A percentile compares a stretch with the other conserved stretches of the same genome.
phyloP scores from a whole-genome alignment of 345 rosid species.

The Triadica sebifera region DNA sequence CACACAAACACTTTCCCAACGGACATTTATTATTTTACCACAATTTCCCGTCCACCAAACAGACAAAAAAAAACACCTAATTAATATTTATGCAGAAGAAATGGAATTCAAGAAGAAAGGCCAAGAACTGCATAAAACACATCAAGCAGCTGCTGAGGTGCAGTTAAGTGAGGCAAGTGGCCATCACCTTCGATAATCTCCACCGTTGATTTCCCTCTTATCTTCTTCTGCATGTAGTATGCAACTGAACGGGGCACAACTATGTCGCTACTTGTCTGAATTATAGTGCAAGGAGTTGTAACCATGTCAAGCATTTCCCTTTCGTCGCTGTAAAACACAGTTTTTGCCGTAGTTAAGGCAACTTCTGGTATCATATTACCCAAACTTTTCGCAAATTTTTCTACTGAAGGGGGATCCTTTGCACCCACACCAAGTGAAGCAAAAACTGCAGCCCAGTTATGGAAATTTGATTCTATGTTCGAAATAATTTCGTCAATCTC shows the following conservation, averaged over 20 bases:
- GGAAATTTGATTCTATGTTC: constrained; percentile 46
- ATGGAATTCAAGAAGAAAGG: constrained; percentile 5
- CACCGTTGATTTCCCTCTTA: constrained; percentile 52
- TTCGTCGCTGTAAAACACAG: constrained; percentile 56
- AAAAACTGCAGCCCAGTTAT: constrained; percentile 49
- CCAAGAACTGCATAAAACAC: constrained; percentile 44
- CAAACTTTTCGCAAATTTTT: constrained; percentile 34
- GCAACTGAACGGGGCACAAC: constrained; percentile 57
- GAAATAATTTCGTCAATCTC: constrained; percentile 42
- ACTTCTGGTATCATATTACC: constrained; percentile 53
- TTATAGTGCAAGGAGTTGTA: constrained; percentile 49
- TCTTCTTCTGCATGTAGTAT: constrained; percentile 59
- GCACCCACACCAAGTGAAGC: constrained; percentile 42
- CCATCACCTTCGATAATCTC: constrained; percentile 51
- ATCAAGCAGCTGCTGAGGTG: constrained; percentile 45
- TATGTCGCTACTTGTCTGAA: constrained; percentile 49
- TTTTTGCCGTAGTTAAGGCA: constrained; percentile 55
- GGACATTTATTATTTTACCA: constrained; percentile 8
- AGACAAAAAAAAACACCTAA: too few relatives aligned
- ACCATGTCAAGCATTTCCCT: constrained; percentile 50
- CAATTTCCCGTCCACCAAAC: background rate
- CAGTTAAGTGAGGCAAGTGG: constrained; percentile 77
- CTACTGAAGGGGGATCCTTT: constrained; percentile 37
- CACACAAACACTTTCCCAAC: constrained; percentile 1
- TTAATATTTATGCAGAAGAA: background rate